These are phyloP conservation scores for Hypoxylon subgilvum DNA, from an alignment of 495 filamentous ascomycete species.

Conservation along the genomic window DNA sequence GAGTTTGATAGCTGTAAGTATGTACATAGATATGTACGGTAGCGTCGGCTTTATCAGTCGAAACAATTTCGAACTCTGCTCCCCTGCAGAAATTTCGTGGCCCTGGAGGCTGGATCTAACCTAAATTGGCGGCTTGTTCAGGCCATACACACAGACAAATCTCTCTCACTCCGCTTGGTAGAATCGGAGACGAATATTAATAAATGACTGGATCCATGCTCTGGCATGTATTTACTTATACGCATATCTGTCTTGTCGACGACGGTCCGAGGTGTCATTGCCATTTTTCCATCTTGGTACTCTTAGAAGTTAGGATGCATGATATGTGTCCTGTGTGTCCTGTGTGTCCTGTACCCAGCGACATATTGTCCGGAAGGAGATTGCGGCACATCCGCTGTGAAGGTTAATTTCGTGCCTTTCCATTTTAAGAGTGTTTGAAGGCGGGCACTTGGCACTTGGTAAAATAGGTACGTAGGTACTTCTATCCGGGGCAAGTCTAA, in stretches of 20 bases:
- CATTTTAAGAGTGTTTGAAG: slow-evolving; percentile 21
- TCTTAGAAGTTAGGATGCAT: too few species aligned
- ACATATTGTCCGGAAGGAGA: slow-evolving; percentile 1
- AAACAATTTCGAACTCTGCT: slow-evolving; percentile 15
- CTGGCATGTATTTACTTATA: background rate
- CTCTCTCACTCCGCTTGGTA: slow-evolving; percentile 19
- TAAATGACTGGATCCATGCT: too few species aligned
- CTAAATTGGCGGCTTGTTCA: slow-evolving; percentile 12
- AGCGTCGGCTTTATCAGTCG: slow-evolving; percentile 22
- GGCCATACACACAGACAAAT: slow-evolving; percentile 13
- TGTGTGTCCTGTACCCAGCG: background rate
- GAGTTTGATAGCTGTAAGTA: background rate
- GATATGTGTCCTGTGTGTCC: background rate
- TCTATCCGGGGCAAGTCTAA: background rate
- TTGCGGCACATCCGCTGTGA: slow-evolving; percentile 24
- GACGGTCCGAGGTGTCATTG: background rate
- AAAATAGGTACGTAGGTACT: background rate
- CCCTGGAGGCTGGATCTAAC: slow-evolving; percentile 19
- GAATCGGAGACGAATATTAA: slow-evolving; percentile 15
- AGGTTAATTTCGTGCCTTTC: slow-evolving; percentile 25
- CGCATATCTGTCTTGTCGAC: background rate
- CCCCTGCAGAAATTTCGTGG: slow-evolving; percentile 38
- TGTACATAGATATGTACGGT: background rate
- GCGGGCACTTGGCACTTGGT: background rate
- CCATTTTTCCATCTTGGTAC: too few species aligned